These are phyloP conservation scores for Petunia hybrid DNA, from an alignment of 305 asterid genomes.

Conservation along the genomic window DNA sequence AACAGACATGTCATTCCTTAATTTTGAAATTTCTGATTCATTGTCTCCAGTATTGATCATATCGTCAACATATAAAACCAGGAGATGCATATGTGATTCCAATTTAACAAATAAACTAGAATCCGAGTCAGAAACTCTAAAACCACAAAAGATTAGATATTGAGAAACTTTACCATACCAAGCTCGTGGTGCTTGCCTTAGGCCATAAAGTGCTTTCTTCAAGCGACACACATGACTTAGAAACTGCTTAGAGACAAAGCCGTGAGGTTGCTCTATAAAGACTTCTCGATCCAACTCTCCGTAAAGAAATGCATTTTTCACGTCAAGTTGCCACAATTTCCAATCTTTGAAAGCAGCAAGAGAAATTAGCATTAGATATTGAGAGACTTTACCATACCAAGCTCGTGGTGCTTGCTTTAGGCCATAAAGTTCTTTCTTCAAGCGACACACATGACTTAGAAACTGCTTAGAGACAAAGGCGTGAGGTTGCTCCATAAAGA, in stretches of 20 bases:
- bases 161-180: conserved; percentile 7
- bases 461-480: background rate
- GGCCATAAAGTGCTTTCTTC: background rate
- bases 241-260: background rate
- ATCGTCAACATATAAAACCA: background rate
- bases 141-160: conserved; percentile 28
- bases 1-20: background rate
- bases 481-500: background rate
- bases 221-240: background rate
- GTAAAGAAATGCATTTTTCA: background rate
- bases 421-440: background rate
- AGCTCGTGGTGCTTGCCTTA: background rate
- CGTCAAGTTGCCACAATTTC: conserved; percentile 12
- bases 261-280: background rate
- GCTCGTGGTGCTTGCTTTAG: too few relatives aligned
- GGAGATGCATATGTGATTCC: background rate
- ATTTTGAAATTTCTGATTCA: background rate
- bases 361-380: background rate
- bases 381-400: too few relatives aligned
- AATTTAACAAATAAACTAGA: conserved; percentile 17
- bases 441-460: background rate
- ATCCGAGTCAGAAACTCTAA: background rate
- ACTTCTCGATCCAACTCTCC: conserved; percentile 26
- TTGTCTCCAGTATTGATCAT: background rate
- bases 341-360: background rate